These are phyloP conservation scores for Perilla frutescens DNA, from an alignment of 257 asterid genomes.

Conservation along the genomic window DNA sequence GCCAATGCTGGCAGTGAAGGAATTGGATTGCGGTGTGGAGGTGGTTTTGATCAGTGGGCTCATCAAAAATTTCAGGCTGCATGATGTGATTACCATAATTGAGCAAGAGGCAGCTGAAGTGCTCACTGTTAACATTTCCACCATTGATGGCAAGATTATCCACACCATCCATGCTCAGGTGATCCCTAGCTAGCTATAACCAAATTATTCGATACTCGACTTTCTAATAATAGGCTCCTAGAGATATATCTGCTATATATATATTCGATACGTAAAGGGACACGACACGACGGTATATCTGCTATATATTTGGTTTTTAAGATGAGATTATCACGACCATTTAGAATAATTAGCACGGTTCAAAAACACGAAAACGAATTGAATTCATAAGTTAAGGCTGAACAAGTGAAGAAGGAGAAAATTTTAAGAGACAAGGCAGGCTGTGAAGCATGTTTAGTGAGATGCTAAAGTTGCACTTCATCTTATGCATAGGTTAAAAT, in stretches of 20 bases:
- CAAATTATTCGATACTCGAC: not conserved
- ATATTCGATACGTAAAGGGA: no score
- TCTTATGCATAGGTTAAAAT: constrained; percentile 3
- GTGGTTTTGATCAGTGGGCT: constrained; percentile 41
- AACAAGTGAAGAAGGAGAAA: no score
- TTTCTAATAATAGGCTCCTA: no score
- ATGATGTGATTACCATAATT: constrained; percentile 39
- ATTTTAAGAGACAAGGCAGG: no score
- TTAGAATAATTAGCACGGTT: no score
- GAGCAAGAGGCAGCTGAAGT: constrained; percentile 56
- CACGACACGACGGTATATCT: no score
- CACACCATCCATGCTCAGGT: constrained; percentile 52
- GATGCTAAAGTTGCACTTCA: not conserved
- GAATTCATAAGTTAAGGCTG: no score
- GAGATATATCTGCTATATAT: no score
- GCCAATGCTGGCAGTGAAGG: constrained; percentile 40
- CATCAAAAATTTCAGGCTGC: constrained; percentile 27
- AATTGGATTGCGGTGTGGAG: constrained; percentile 41
- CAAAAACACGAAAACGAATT: no score
- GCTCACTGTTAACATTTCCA: constrained; percentile 26
- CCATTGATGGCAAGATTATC: constrained; percentile 10
- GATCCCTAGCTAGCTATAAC: not conserved
- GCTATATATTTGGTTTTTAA: no score
- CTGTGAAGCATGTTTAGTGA: no score
- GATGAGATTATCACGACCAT: no score